Base-by-base conservation (phyloP, 192 early-diverging fungal genomes). In the Podila epigama region DNA sequence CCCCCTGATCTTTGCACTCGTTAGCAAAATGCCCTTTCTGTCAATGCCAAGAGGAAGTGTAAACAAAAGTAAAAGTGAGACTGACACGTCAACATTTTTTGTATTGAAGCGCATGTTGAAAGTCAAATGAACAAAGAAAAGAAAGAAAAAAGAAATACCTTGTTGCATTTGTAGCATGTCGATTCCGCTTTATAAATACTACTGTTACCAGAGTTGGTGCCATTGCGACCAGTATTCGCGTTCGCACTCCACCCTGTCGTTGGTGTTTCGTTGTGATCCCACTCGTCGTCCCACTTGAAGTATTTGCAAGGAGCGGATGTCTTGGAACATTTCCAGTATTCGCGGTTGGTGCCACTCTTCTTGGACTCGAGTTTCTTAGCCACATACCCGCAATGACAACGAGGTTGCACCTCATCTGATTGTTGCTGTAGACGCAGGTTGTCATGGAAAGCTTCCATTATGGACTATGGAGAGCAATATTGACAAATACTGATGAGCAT, bases 201-300 rank as follows among this genome's bases (percentile, higher is more conserved):
- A 34, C 48, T 22, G n/a, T 5, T 22, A 3, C 44, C 44, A 22
- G 5, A 22, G 25, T 22, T 18, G 11, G 44, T n/a, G 5, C 41
- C 41, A 44, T 15, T 4, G 15, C 37, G 37, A 52, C 15, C 34
- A 32, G 25, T 57, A 39, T 25, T 35, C 8, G 6, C 28, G n/a
- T 54, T 66, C 27, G 25, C 55, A 13, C 50, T 18, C 25, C 54
- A 56, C 73, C 39, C 65, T 8, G 59, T 22, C 10, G 36, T 39
- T 20, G 57, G 25, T 34, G 25, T 5, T 16, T 57, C 60, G 2
- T 50, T 25, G 10, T 18, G 15, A 2, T 57, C 44, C 7, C 54
- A 13, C 32, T 68, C 73, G 40, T 92, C 91, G 9, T 69, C 81
- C 91, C 90, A 91, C 27, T 77, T 41, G 66, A 92, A 91, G 56